These are phyloP conservation scores for Yamadazyma laniorum DNA, from an alignment of 805 yeast genomes.

Conservation along the genomic window DNA sequence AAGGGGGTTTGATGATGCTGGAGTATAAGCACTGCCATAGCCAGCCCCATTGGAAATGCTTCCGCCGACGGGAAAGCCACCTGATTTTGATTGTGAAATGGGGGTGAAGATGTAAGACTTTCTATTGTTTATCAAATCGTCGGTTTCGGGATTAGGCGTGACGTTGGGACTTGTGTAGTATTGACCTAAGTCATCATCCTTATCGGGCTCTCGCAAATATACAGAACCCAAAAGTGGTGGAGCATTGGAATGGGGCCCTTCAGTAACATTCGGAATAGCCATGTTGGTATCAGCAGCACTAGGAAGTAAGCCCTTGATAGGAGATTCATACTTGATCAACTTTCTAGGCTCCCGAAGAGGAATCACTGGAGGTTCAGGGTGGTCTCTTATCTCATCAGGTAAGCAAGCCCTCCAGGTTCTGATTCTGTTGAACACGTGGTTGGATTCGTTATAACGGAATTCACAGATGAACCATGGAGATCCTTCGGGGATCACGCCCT, in stretches of 20 bases:
- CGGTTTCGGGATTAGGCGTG: conserved; percentile 36
- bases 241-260: conserved; percentile 73
- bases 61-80: conserved; percentile 6
- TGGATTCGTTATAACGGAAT: conserved; percentile 87
- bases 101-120: conserved; percentile 45
- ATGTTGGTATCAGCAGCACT: conserved; percentile 69
- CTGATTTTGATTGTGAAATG: conserved; percentile 38
- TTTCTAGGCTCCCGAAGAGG: conserved; percentile 67
- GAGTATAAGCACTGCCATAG: not conserved
- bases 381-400: conserved; percentile 91
- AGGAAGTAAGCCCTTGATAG: conserved; percentile 74
- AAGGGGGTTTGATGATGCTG: not conserved
- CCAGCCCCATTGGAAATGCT: not conserved
- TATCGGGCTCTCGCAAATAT: conserved; percentile 69
- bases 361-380: conserved; percentile 71
- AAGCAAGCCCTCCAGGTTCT: conserved; percentile 98
- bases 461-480: conserved; percentile 93
- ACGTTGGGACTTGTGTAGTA: conserved; percentile 46
- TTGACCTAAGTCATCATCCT: conserved; percentile 82
- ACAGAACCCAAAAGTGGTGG: conserved; percentile 96
- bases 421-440: conserved; percentile 87
- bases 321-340: conserved; percentile 77
- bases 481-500: conserved; percentile 57
- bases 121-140: conserved; percentile 34
- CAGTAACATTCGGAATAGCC: conserved; percentile 78